Evolutionary conservation across 805 yeast genomes (phyloP), one percentile per base, ranked within the genome.

Genomic region (Nakazawaea holstii): DNA sequence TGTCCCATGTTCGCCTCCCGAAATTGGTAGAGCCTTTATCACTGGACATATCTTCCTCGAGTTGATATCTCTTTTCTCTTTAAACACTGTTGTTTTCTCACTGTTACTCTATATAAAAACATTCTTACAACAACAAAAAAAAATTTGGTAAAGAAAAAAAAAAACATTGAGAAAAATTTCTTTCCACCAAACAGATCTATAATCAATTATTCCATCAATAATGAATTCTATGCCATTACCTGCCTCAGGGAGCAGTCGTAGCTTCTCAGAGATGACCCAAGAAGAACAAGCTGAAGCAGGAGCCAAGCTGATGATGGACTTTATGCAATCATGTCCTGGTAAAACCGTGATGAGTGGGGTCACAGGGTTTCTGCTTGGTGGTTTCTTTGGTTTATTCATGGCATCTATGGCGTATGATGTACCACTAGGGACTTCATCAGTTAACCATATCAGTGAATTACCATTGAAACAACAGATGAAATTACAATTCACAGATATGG

Each of bases 341-440:
- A 92, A 94, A 62, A 80, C 96, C 0, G 83, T 76, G 24, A 82
- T 91, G 73, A 85, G 96, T 28, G 98, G 97, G 52, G 97, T 84
- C 17, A 82, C 95, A 11, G 98, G 98, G 20, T 92, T 88, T 66
- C 91, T 84, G 35, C 79, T 92, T 33, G 98, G 98, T 68, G 98
- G 97, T 52, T 86, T 91, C 50, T 90, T 92, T 65, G 97, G 98
- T 52, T 69, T 94, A 42, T 90, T 92, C 70, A 94, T 92, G 97
- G 92, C 94, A 1, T 76, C 82, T 10, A 82, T 82, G 88, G 80
- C 91, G 0, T 88, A 87, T 60, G 96, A 87, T 65, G 88, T 86
- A 1, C 89, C 95, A 1, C 72, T 78, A 8, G 85, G 89, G 35
- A 67, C 70, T 27, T 53, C 58, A 11, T 71, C 75, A 1, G 67